phyloP scores from a whole-genome alignment of 345 rosid species.

The Draba incana region DNA sequence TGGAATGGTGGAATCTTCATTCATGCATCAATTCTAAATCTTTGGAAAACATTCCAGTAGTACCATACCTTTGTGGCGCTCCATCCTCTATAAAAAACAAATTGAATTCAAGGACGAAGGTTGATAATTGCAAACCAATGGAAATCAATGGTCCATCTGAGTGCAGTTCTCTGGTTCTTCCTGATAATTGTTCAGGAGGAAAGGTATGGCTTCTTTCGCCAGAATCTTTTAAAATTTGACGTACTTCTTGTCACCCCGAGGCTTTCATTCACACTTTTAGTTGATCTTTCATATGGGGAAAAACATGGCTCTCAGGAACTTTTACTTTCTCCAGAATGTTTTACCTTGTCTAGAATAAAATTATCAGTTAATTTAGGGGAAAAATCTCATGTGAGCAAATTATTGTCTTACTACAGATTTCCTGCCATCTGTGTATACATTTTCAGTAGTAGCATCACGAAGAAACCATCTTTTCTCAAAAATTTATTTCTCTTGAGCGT shows the following conservation, averaged over 20 bases:
- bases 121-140: slow-evolving; percentile 9
- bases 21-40: slow-evolving; percentile 33
- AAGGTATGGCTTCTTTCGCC: slow-evolving; percentile 37
- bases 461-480: not conserved
- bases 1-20: slow-evolving; percentile 48
- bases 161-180: slow-evolving; percentile 43
- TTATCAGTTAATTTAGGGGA: not conserved
- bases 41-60: slow-evolving; percentile 43
- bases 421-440: not conserved
- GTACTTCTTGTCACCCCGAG: slow-evolving; percentile 7
- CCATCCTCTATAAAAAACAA: slow-evolving; percentile 27
- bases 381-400: not conserved
- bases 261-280: slow-evolving; percentile 11
- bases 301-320: slow-evolving; percentile 1
- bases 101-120: slow-evolving; percentile 25
- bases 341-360: not conserved
- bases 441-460: slow-evolving; percentile 4
- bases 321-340: not conserved
- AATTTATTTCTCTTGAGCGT: not conserved
- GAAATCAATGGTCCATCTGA: slow-evolving; percentile 44
- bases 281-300: slow-evolving; percentile 9
- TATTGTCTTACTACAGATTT: not conserved
- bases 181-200: slow-evolving; percentile 34
- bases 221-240: not conserved
- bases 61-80: slow-evolving; percentile 40